These are phyloP conservation scores for Eragrostis curvula DNA, from an alignment of 176 grass and related monocot genomes.

Conservation along the genomic window DNA sequence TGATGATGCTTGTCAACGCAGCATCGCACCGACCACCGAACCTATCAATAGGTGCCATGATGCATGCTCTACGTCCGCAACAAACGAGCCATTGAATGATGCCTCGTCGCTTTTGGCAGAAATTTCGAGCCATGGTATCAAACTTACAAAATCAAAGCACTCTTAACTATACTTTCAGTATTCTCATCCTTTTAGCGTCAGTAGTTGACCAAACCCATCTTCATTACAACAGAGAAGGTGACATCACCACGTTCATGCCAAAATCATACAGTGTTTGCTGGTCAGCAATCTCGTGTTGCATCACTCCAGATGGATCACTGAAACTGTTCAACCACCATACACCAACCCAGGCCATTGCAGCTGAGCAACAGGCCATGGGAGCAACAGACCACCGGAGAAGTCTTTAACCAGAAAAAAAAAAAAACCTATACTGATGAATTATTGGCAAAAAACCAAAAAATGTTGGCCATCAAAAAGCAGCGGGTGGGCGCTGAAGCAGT, in stretches of 20 bases:
- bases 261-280: slow-evolving; percentile 29
- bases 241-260: slow-evolving; percentile 8
- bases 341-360: slow-evolving; percentile 16
- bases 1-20: slow-evolving; percentile 12
- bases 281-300: slow-evolving; percentile 56
- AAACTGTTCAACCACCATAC: slow-evolving; percentile 51
- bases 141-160: neutral
- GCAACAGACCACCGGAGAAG: slow-evolving; percentile 14
- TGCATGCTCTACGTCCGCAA: slow-evolving; percentile 2
- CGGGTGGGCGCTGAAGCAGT: slow-evolving; percentile 24
- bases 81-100: neutral
- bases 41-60: neutral
- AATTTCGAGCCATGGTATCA: neutral
- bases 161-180: too few species aligned
- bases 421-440: slow-evolving; percentile 52
- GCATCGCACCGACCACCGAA: slow-evolving; percentile 1
- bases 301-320: slow-evolving; percentile 52
- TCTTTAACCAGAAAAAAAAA: slow-evolving; percentile 26
- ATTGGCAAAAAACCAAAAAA: slow-evolving; percentile 57
- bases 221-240: neutral
- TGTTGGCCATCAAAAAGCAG: slow-evolving; percentile 40
- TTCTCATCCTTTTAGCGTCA: neutral
- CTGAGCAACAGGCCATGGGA: slow-evolving; percentile 18
- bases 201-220: slow-evolving; percentile 28
- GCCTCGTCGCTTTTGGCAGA: neutral